A percentile compares a stretch with the other conserved stretches of the same genome.
These are phyloP conservation scores for Colletotrichum sp. DNA, from an alignment of 2,329 filamentous ascomycete genomes.

Conservation along the genomic window DNA sequence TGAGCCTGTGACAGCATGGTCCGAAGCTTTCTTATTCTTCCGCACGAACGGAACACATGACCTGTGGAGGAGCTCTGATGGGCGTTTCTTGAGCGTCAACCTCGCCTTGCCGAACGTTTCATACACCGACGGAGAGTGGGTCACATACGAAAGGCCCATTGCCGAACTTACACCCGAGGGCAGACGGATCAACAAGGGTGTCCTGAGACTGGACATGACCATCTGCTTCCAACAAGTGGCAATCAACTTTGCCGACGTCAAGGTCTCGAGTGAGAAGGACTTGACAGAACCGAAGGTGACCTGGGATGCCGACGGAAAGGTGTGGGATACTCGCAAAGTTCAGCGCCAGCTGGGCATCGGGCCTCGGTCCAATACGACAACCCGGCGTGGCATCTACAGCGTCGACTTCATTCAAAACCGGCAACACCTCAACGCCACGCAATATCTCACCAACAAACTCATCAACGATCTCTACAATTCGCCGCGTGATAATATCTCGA, in stretches of 20 bases:
- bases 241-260: constrained; percentile 22
- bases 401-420: constrained; percentile 16
- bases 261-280: constrained; percentile 22
- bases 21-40: neutral
- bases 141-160: neutral
- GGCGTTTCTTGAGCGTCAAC: neutral
- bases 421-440: constrained; percentile 6
- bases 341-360: constrained; percentile 22
- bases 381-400: constrained; percentile 18
- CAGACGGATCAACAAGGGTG: neutral
- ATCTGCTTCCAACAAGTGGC: constrained; percentile 23
- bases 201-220: constrained; percentile 16
- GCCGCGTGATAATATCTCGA: constrained; percentile 11
- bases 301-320: constrained; percentile 13
- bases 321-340: constrained; percentile 16
- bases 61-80: neutral
- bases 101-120: neutral
- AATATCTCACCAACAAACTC: constrained; percentile 22
- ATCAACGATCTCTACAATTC: constrained; percentile 22
- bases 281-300: constrained; percentile 14
- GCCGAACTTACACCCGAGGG: neutral
- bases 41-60: neutral
- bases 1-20: neutral
- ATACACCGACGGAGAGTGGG: neutral
- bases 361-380: neutral